Evolutionary conservation across 495 filamentous ascomycete species (phyloP).

Genomic region (Annulohypoxylon stygium): DNA sequence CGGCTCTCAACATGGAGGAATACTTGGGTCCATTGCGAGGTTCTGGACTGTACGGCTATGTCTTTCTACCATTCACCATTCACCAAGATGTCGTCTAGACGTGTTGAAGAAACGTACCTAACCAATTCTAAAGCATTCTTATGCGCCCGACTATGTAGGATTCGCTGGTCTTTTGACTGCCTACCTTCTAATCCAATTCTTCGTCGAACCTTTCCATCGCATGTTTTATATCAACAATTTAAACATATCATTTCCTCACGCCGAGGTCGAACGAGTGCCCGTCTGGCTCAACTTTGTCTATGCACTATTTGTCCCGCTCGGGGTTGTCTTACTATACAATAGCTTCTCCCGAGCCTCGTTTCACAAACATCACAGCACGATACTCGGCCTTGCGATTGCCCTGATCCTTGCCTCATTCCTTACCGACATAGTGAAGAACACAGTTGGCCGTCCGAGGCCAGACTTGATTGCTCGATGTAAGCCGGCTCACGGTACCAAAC

Average conservation of each 20-base stretch:
- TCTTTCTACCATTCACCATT: background rate
- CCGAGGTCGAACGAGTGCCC: constrained; percentile 85
- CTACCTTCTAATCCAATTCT: constrained; percentile 76
- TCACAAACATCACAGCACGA: constrained; percentile 88
- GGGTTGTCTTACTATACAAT: constrained; percentile 74
- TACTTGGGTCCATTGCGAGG: constrained; percentile 59
- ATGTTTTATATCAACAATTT: constrained; percentile 86
- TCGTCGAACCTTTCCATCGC: constrained; percentile 89
- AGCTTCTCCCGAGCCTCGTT: constrained; percentile 67
- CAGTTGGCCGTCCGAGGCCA: constrained; percentile 88
- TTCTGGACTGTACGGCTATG: constrained; percentile 62
- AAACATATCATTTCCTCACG: constrained; percentile 87
- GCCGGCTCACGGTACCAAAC: constrained; percentile 73
- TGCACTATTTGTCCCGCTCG: constrained; percentile 76
- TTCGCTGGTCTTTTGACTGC: constrained; percentile 74
- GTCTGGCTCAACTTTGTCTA: constrained; percentile 83
- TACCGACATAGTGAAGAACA: constrained; percentile 93
- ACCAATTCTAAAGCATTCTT: constrained; percentile 70
- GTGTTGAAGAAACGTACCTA: constrained; percentile 2
- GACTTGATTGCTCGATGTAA: constrained; percentile 92
- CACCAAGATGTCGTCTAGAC: background rate
- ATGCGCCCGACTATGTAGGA: constrained; percentile 88
- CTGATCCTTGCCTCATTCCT: constrained; percentile 83
- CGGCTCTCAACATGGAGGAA: constrained; percentile 41
- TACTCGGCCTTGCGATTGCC: constrained; percentile 82